Evolutionary conservation across 805 yeast species (phyloP).

Genomic region (Kockiozyma suomiensis): DNA sequence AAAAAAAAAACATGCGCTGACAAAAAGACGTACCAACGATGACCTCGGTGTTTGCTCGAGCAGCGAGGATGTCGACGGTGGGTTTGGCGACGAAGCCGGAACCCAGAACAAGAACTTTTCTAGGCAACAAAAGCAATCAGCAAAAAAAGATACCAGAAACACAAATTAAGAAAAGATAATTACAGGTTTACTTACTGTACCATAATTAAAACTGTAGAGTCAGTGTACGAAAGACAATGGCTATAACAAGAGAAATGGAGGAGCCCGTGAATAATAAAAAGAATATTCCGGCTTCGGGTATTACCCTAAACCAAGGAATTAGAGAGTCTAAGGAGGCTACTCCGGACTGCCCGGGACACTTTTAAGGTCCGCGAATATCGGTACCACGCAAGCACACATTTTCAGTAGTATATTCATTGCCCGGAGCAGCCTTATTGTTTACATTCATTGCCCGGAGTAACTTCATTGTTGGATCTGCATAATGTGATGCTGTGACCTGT

Average conservation of each 20-base stretch:
- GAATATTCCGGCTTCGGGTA: background rate
- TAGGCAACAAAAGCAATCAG: background rate
- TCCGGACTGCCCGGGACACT: background rate
- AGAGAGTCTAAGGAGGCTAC: background rate
- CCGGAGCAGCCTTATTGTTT: too few species aligned
- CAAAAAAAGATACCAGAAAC: background rate
- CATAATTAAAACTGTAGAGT: background rate
- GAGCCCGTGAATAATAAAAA: background rate
- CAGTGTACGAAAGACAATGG: background rate
- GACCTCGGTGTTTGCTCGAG: constrained; percentile 74
- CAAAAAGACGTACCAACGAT: constrained; percentile 58
- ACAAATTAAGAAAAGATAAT: too few species aligned
- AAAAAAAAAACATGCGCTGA: background rate
- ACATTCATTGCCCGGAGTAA: too few species aligned
- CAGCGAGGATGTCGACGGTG: constrained; percentile 88
- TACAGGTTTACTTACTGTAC: background rate
- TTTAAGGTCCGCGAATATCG: background rate
- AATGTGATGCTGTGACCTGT: too few species aligned
- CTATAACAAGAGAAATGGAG: background rate
- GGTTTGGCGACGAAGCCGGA: constrained; percentile 98
- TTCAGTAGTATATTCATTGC: too few species aligned
- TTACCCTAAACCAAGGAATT: background rate
- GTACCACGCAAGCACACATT: too few species aligned
- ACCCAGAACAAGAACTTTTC: constrained; percentile 36
- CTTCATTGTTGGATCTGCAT: too few species aligned